Percentiles rank a stretch among this genome's conserved stretches.
Evolutionary conservation across 2,329 filamentous ascomycete species (phyloP).

Genomic region (Aspergillus caelatus): DNA sequence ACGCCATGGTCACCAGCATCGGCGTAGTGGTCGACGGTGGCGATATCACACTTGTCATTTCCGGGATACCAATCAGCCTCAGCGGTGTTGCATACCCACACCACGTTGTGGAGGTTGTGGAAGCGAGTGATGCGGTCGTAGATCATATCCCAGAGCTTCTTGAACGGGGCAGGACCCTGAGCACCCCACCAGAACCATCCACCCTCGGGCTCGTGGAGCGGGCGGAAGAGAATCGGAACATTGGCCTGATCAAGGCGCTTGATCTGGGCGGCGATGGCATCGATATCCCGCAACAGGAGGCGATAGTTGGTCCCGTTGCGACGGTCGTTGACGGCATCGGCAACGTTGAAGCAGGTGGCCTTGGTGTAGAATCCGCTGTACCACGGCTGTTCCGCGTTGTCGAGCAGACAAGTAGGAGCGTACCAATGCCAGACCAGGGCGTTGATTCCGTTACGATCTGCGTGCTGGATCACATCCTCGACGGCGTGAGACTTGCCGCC

Average conservation of each 20-base stretch:
- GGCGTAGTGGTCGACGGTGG: constrained; percentile 12
- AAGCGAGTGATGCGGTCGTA: constrained; percentile 10
- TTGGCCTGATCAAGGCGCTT: constrained; percentile 6
- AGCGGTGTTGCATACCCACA: constrained; percentile 15
- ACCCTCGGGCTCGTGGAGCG: constrained; percentile 6
- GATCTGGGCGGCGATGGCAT: constrained; percentile 9
- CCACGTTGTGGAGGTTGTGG: constrained; percentile 11
- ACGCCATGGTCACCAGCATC: constrained; percentile 10
- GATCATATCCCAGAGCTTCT: constrained; percentile 12
- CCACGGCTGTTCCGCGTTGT: constrained; percentile 8
- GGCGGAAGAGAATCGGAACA: constrained; percentile 11
- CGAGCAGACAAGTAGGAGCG: constrained; percentile 7
- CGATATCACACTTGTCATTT: constrained; percentile 15
- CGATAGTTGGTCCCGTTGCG: constrained; percentile 10
- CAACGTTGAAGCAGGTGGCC: constrained; percentile 13
- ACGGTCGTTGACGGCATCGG: constrained; percentile 1
- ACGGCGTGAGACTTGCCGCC: constrained; percentile 7
- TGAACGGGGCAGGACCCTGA: constrained; percentile 7
- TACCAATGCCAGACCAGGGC: constrained; percentile 17
- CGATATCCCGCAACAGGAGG: constrained; percentile 15
- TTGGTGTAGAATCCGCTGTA: constrained; percentile 15
- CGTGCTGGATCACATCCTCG: constrained; percentile 13
- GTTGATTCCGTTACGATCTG: constrained; percentile 10
- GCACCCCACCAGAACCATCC: constrained; percentile 7
- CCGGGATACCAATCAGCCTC: constrained; percentile 13